phyloP scores from a whole-genome alignment of 768 basidiomycete species.

The Suillus brevipes region DNA sequence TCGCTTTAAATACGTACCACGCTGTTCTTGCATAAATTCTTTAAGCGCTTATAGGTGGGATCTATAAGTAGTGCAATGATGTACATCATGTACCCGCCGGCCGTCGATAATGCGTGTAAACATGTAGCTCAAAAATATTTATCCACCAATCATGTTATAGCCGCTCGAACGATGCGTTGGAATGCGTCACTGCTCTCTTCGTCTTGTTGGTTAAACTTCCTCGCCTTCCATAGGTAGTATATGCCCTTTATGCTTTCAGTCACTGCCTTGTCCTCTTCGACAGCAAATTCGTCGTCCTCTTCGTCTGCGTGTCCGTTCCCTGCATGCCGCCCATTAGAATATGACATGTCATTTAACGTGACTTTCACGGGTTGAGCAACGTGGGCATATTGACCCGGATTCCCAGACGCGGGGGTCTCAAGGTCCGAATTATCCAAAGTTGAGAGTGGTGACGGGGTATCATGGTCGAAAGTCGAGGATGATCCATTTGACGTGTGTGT shows the following conservation, averaged over 20 bases:
- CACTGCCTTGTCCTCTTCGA: constrained; percentile 42
- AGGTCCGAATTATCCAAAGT: constrained; percentile 26
- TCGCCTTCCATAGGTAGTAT: constrained; percentile 58
- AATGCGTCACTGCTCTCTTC: constrained; percentile 31
- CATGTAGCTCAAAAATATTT: neutral
- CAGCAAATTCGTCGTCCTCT: constrained; percentile 1
- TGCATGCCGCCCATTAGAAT: constrained; percentile 5
- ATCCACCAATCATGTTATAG: constrained; percentile 20
- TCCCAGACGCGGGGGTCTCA: constrained; percentile 21
- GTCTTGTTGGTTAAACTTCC: constrained; percentile 24
- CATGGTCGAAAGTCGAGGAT: constrained; percentile 6
- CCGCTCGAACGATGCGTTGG: constrained; percentile 36
- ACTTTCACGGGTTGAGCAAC: constrained; percentile 17
- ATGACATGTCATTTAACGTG: constrained; percentile 15
- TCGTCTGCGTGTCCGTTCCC: neutral
- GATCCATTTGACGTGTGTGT: constrained; percentile 15
- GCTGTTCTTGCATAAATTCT: neutral
- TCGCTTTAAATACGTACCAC: neutral
- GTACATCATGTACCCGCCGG: neutral
- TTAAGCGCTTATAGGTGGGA: neutral
- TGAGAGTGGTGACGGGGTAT: constrained; percentile 16
- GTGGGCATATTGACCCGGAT: constrained; percentile 14
- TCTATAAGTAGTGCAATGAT: constrained; percentile 1
- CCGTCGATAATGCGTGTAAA: neutral
- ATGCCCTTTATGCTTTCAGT: constrained; percentile 55